Evolutionary conservation across 2,329 filamentous ascomycete genomes (phyloP).

Genomic region (Claviceps paspali): DNA sequence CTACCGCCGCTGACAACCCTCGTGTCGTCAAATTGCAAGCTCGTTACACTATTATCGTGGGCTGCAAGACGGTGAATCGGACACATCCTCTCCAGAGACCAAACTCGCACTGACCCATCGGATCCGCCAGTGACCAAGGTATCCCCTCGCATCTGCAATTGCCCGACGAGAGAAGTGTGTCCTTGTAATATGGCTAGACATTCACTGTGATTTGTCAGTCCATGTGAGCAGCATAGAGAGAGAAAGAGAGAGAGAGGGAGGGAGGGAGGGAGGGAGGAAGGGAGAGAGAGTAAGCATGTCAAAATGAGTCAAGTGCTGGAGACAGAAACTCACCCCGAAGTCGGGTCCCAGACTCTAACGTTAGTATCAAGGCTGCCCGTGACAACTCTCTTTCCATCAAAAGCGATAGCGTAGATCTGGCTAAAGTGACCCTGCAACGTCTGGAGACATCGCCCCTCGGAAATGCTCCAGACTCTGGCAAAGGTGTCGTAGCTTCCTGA

Average conservation of each 20-base stretch:
- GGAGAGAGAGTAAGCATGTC: too few species aligned
- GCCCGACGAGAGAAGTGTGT: constrained; percentile 90
- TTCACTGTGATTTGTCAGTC: constrained; percentile 28
- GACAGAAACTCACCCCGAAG: constrained; percentile 62
- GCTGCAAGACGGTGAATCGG: constrained; percentile 90
- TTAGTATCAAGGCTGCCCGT: constrained; percentile 95
- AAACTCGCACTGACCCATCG: constrained; percentile 89
- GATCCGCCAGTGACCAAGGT: constrained; percentile 92
- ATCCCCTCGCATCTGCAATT: constrained; percentile 88
- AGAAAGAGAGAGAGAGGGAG: too few species aligned
- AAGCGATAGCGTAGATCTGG: constrained; percentile 97
- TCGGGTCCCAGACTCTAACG: constrained; percentile 90
- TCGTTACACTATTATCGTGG: constrained; percentile 97
- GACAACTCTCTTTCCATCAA: constrained; percentile 83
- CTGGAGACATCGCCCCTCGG: constrained; percentile 79
- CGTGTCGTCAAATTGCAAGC: constrained; percentile 90
- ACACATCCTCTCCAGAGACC: constrained; percentile 81
- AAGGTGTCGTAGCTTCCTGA: constrained; percentile 97
- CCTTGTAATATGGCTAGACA: constrained; percentile 88
- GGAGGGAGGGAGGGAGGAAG: too few species aligned
- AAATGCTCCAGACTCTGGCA: constrained; percentile 95
- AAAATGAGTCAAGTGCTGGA: too few species aligned
- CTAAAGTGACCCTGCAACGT: constrained; percentile 92
- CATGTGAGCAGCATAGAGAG: background rate
- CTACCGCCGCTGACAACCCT: constrained; percentile 91